Conservation (phyloP, 352 stramenopile species). For the Plasmopara halstedii region DNA sequence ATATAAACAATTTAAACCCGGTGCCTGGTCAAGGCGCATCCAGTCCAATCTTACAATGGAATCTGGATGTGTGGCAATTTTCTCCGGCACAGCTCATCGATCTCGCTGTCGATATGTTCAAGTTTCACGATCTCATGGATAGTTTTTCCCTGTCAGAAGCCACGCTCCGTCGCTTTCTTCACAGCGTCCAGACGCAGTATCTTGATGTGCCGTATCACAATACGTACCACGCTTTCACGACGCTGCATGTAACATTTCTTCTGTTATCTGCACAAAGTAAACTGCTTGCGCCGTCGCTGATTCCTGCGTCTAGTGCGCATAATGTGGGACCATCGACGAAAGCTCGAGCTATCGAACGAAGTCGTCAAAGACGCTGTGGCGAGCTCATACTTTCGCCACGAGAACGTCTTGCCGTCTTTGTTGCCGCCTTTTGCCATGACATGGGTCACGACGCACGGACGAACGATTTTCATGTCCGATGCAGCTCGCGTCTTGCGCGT, state of each 20-base stretch:
- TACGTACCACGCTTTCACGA: conserved; percentile 77
- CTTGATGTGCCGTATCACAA: conserved; percentile 83
- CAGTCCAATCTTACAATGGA: conserved; percentile 31
- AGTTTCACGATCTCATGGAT: conserved; percentile 54
- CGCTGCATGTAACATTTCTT: conserved; percentile 74
- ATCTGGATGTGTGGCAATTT: conserved; percentile 55
- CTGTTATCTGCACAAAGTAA: conserved; percentile 51
- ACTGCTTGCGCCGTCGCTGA: conserved; percentile 16
- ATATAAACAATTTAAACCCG: conserved; percentile 6
- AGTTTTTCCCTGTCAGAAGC: conserved; percentile 44
- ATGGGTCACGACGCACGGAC: conserved; percentile 85
- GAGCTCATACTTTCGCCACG: conserved; percentile 36
- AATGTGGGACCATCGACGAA: conserved; percentile 14
- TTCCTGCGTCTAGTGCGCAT: conserved; percentile 12
- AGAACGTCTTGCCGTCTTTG: conserved; percentile 68
- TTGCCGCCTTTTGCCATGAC: conserved; percentile 80
- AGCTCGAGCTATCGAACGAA: conserved; percentile 12
- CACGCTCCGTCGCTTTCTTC: conserved; percentile 60
- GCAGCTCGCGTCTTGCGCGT: conserved; percentile 64
- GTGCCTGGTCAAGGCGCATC: conserved; percentile 5
- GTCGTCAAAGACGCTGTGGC: conserved; percentile 19
- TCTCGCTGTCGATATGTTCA: conserved; percentile 64
- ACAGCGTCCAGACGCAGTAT: conserved; percentile 64
- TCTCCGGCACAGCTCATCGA: conserved; percentile 58
- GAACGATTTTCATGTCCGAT: conserved; percentile 85